Evolutionary conservation across 345 rosid genomes (phyloP), one percentile per base, ranked within the genome.

Genomic region (Reutealis trisperma): DNA sequence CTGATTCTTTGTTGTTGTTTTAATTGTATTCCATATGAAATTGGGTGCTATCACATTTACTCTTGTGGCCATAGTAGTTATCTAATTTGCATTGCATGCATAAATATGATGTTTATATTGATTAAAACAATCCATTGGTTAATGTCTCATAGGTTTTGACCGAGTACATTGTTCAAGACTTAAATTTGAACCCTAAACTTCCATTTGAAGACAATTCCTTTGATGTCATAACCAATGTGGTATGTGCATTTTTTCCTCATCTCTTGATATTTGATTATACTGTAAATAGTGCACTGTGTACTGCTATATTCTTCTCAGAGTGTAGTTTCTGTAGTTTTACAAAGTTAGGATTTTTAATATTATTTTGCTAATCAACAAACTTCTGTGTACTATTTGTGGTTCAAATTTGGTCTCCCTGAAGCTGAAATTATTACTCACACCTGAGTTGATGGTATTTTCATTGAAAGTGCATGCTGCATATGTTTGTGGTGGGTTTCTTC

Each of bases 171-270:
- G 91, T 93, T 75, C 97, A 95, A 90, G 99, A 95, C 85, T 75
- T 93, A 76, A 95, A 95, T 71, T 24, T 84, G 75, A 85, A 90
- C 67, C 90, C 98, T 9, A 89, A 86, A 72, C 91, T 95, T 72
- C 96, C 94, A 71, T 93, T 95, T 77, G 98, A 88, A 60, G 96
- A 93, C 70, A 87, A 89, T 77, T 90, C 94, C 24, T 92, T 95
- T 27, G 94, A 95, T 71, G 86, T 91, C 72, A 92, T 90, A 75
- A 95, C 97, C 64, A 93, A 92, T 78, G 97, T 86, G 91, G 97
- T 95, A 85, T 22, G 88, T 79, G 49, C 72, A 6, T 42, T 37
- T 42, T 32, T 64, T 68, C 70, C 32, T 15, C 44, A 21, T 66
- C 2, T 49, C 30, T 66, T 73, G 52, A 61, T 51, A 32, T 65